Evolutionary conservation across 1,284 basidiomycete genomes (phyloP), one percentile per base, ranked within the genome.

Genomic region (Cryptococcus depauperatus): DNA sequence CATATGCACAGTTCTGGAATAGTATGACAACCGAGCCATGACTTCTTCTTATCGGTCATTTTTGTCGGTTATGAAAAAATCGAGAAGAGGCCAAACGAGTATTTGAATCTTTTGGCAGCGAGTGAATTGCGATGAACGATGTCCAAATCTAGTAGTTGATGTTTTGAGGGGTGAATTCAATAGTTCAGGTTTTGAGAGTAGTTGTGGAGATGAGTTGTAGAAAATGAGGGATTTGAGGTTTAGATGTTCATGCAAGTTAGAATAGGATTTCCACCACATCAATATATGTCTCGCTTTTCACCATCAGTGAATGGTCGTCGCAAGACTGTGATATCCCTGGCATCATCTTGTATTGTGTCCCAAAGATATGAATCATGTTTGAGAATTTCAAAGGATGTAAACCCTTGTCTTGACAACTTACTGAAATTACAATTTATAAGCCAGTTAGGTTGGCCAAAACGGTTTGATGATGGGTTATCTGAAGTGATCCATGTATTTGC

Each of bases 1-100:
- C 43, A 45, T 21, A 42, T 55, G 35, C 43, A 50, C n/a, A 50
- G 38, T 14, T 28, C 39, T 9, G 48, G 48, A 35, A 45, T 43
- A 25, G 39, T 41, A 21, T 47, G 38, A 11, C 25, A 37, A 28
- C 34, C 42, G 6, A 45, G 38, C 44, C 45, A 43, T 13, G 26
- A 16, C 23, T 47, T 44, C 27, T 40, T 47, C 22, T 44, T 44
- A 19, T 51, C 46, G 19, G 47, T 32, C 47, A 48, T 48, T 47
- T 18, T 44, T 44, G 23, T 51, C 46, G 19, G 47, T 32, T 42
- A 48, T 48, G 26, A 14, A 9, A n/a, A 13, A 21, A 27, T 14
- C 22, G 37, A 27, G 22, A 7, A 37, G 16, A 25, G n/a, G 14
- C 14, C 29, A 30, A 16, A 30, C 16, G 13, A 30, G 29, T 30